Percentiles rank a stretch among this genome's conserved stretches.
Evolutionary conservation across 768 basidiomycete species (phyloP).

Genomic region (Amanita rubescens): DNA sequence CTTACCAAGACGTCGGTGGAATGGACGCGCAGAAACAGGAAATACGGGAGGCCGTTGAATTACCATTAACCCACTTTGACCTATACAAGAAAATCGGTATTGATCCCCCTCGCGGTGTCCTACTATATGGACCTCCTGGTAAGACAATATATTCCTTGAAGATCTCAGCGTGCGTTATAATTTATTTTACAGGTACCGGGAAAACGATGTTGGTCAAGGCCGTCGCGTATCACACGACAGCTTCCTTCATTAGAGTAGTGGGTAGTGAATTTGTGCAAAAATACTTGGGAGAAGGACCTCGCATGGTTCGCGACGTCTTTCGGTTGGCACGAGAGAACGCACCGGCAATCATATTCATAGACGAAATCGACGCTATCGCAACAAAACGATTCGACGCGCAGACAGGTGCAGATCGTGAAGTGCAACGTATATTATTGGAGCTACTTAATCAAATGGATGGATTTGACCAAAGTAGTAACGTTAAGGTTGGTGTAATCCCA

Average conservation of each 20-base stretch:
- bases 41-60: slow-evolving; percentile 95
- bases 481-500: slow-evolving; percentile 61
- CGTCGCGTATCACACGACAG: slow-evolving; percentile 97
- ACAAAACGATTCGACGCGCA: slow-evolving; percentile 99
- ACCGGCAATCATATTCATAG: slow-evolving; percentile 98
- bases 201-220: slow-evolving; percentile 99
- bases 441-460: slow-evolving; percentile 99
- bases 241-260: slow-evolving; percentile 95
- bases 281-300: slow-evolving; percentile 97
- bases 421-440: slow-evolving; percentile 96
- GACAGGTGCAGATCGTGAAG: slow-evolving; percentile 97
- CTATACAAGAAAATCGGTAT: slow-evolving; percentile 99
- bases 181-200: slow-evolving; percentile 65
- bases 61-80: slow-evolving; percentile 95
- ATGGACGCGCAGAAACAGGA: slow-evolving; percentile 99
- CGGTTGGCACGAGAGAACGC: slow-evolving; percentile 94
- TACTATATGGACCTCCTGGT: slow-evolving; percentile 97
- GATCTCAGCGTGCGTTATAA: neutral
- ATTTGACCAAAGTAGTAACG: slow-evolving; percentile 97
- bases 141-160: slow-evolving; percentile 12
- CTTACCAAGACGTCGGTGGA: slow-evolving; percentile 92
- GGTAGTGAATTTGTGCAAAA: slow-evolving; percentile 99
- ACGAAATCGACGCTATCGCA: slow-evolving; percentile 97
- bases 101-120: slow-evolving; percentile 94
- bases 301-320: slow-evolving; percentile 99